A percentile compares a stretch with the other conserved stretches of the same genome.
These are phyloP conservation scores for Flaveria sonorensis DNA, from an alignment of 129 eudicot species.

Conservation along the genomic window DNA sequence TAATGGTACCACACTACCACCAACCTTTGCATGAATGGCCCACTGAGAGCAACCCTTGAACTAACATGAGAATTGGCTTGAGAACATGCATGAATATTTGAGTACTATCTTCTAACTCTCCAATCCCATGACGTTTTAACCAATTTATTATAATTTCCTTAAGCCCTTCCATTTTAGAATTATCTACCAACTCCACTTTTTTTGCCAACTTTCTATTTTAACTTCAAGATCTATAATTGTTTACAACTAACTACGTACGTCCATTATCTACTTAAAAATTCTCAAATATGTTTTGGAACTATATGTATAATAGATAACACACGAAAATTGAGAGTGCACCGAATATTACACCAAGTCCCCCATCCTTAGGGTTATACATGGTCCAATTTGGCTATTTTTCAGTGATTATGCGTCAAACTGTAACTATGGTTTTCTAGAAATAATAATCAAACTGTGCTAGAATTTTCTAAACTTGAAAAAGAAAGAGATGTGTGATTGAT, in stretches of 20 bases:
- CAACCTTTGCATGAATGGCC: constrained; percentile 26
- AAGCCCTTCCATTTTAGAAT: constrained; percentile 12
- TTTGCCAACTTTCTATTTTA: neutral
- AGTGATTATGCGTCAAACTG: too few species aligned
- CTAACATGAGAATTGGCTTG: constrained; percentile 25
- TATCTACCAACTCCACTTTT: constrained; percentile 29
- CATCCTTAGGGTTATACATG: neutral
- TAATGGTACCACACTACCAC: neutral
- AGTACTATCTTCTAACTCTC: constrained; percentile 32
- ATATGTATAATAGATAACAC: neutral
- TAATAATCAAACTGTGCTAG: too few species aligned
- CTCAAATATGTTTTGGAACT: neutral
- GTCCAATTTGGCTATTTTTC: neutral
- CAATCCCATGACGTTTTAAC: constrained; percentile 25
- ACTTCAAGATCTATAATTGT: constrained; percentile 19
- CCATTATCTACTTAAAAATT: neutral
- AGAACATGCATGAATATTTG: constrained; percentile 37
- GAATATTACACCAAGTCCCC: neutral
- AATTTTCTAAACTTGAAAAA: too few species aligned
- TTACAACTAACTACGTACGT: neutral
- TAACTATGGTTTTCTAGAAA: too few species aligned
- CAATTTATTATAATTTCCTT: constrained; percentile 15
- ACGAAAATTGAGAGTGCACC: too few species aligned
- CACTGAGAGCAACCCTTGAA: constrained; percentile 34
- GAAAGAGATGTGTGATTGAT: too few species aligned